These are phyloP conservation scores for Diddensiella transvaalensis DNA, from an alignment of 805 yeast genomes.

Conservation along the genomic window DNA sequence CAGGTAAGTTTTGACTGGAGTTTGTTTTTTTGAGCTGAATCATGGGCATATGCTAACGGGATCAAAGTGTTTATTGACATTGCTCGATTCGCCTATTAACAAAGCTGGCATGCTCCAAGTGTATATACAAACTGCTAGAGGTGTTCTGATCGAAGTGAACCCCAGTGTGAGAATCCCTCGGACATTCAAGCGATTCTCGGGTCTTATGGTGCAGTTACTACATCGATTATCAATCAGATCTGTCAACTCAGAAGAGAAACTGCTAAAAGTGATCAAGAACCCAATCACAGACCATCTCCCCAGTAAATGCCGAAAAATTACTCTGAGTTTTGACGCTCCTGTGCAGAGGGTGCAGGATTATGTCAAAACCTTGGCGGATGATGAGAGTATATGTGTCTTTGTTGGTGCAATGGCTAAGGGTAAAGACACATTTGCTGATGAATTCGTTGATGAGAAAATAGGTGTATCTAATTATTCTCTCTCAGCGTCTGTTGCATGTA, in stretches of 20 bases:
- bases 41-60: neutral
- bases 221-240: constrained; percentile 91
- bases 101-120: constrained; percentile 97
- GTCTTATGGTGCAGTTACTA: constrained; percentile 93
- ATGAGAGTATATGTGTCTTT: constrained; percentile 94
- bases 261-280: constrained; percentile 90
- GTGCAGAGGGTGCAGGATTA: constrained; percentile 86
- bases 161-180: constrained; percentile 97
- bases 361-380: constrained; percentile 71
- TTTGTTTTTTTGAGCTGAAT: neutral
- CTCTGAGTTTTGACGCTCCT: constrained; percentile 88
- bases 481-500: constrained; percentile 96
- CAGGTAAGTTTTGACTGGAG: constrained; percentile 41
- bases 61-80: constrained; percentile 68
- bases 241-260: constrained; percentile 91
- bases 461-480: constrained; percentile 94
- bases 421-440: constrained; percentile 95
- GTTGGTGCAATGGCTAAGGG: constrained; percentile 99
- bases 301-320: constrained; percentile 88
- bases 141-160: constrained; percentile 91
- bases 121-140: constrained; percentile 91
- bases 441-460: constrained; percentile 91
- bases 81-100: constrained; percentile 95
- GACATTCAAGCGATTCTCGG: constrained; percentile 96
- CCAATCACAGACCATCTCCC: constrained; percentile 97